A percentile compares a stretch with the other conserved stretches of the same genome.
Conservation (phyloP, 305 asterid genomes). For the Solanum hybrid region DNA sequence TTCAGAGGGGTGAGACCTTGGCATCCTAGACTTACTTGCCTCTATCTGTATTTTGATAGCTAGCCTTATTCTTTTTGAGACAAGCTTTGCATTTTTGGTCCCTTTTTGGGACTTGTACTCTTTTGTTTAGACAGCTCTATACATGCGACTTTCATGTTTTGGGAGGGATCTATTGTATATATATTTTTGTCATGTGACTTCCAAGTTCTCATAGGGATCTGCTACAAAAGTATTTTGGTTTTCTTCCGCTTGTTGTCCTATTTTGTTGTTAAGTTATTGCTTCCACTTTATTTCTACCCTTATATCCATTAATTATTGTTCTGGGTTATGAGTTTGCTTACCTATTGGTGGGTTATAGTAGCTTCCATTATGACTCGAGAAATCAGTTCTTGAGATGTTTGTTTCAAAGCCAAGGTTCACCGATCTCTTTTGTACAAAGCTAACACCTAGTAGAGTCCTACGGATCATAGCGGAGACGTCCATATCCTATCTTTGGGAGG, state of each 20-base stretch:
- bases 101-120: neutral
- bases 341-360: neutral
- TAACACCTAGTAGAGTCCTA: neutral
- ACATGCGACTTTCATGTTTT: neutral
- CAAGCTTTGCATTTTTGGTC: neutral
- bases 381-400: neutral
- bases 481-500: neutral
- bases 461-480: neutral
- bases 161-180: neutral
- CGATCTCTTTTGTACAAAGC: neutral
- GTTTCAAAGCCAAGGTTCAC: neutral
- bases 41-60: neutral
- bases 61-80: neutral
- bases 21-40: neutral
- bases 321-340: neutral
- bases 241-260: neutral
- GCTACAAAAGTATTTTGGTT: too few relatives aligned
- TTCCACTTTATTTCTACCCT: neutral
- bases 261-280: neutral
- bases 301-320: neutral
- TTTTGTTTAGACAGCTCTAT: neutral
- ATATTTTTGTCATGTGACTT: neutral
- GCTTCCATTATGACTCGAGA: neutral
- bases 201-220: neutral
- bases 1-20: neutral